Base-by-base conservation (phyloP, 2,329 filamentous ascomycete genomes). In the Emmonsiellopsis sp. region DNA sequence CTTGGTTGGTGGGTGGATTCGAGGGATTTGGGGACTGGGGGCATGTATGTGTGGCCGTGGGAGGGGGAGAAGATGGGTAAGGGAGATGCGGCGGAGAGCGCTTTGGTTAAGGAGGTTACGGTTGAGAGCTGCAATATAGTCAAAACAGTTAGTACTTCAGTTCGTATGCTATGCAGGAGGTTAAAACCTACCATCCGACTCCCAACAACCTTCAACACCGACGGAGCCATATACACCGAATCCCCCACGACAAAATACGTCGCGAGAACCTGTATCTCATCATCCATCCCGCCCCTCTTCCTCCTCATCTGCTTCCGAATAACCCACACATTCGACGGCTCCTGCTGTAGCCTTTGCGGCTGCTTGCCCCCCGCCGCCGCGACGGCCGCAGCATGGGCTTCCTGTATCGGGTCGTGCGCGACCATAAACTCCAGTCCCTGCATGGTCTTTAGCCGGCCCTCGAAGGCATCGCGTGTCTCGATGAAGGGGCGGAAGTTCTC, bases 241-340 rank as follows among this genome's bases (percentile, higher is more conserved):
- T 81, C 78, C 1, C 79, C 80, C n/a, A 83, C 74, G 8, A 82
- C 73, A 62, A 80, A 85, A 65, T 80, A 85, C 2, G 79, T 81
- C 10, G 74, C 78, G 46, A 83, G 67, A 5, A 80, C 71, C 31
- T 73, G 74, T 31, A 80, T 70, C 53, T 80, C 75, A 63, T 78
- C 76, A 38, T 73, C 68, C 55, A 65, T 57, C 2, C 69, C 69
- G 13, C 59, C 62, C 32, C 66, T 66, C 61, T 78, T 77, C 54
- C 70, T 69, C 47, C 79, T 69, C 52, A 70, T 71, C 63, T 84
- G 81, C 60, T 82, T 83, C 57, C 81, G 76, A 51, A 85, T 79
- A 2, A 83, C 76, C 77, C 79, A 85, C 37, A 83, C 70, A 55
- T 75, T 73, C 45, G 73, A 67, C 67, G 76, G 59, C 65, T 80